Conservation (phyloP, 148 eudicot species). For the Vaccinium corymbosum region DNA sequence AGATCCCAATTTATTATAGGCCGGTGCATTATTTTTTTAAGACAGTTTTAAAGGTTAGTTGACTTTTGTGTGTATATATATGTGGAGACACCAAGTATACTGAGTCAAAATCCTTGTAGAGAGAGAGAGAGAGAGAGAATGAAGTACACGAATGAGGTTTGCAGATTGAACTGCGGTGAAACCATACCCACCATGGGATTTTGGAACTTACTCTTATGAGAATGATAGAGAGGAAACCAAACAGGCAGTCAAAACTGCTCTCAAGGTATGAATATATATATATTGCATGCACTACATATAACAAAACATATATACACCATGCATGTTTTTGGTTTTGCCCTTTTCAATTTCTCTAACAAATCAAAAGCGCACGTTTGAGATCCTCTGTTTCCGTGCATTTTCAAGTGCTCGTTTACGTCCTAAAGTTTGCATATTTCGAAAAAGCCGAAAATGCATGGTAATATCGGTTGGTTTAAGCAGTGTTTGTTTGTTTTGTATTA, state of each 20-base stretch:
- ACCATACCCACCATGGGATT: constrained; percentile 44
- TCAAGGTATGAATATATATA: constrained; percentile 31
- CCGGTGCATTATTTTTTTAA: constrained; percentile 1
- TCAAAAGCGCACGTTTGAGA: no score
- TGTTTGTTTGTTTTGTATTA: neutral
- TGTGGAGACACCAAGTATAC: neutral
- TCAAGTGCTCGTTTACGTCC: neutral
- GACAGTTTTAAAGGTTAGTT: constrained; percentile 3
- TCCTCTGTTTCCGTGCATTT: neutral
- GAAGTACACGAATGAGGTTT: constrained; percentile 29
- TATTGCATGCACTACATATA: constrained; percentile 10
- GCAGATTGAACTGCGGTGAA: constrained; percentile 40
- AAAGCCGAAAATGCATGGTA: neutral
- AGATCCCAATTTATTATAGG: neutral
- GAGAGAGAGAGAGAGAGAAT: constrained; percentile 26
- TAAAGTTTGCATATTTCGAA: no score
- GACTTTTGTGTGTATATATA: constrained; percentile 26
- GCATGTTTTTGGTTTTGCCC: neutral
- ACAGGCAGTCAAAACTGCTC: constrained; percentile 42
- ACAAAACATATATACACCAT: neutral
- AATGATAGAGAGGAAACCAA: constrained; percentile 38
- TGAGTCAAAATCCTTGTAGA: neutral
- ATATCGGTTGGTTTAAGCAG: no score
- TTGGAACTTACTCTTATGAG: constrained; percentile 51
- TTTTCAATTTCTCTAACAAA: no score